Evolutionary conservation across 129 eudicot species (phyloP), one percentile per base, ranked within the genome.

Genomic region (Solidago caesia): DNA sequence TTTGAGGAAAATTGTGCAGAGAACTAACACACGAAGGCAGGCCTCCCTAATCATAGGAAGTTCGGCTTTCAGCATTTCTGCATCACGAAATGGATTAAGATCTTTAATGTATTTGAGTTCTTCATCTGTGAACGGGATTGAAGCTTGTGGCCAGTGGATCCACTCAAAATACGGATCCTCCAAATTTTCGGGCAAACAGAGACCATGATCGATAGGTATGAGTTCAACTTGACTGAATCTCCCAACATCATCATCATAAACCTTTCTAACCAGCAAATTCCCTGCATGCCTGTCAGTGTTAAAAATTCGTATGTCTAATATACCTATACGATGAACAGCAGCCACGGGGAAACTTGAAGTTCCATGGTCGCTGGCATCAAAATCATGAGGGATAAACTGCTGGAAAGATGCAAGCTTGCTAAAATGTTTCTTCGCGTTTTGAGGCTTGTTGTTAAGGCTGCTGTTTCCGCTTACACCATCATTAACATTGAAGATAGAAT

Each of bases 81-180:
- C 81, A 61, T 89, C 96, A 16, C 57, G 75, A 79, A 42, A 42
- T 16, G 96, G 98, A 53, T 90, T 88, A 48, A 92, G 98, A 7
- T 79, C 85, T 66, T 71, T n/a, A 7, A 92, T 90, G 81, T 92
- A 92, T 71, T 86, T 91, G 16, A 92, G 90, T 71, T 89, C 96
- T 44, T 87, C 96, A 14, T 90, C 98, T 2, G 96, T 82, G 68
- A 92, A 92, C 9, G 96, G 96, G n/a, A 92, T 87, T 13, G 96
- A 90, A 41, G 98, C 95, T 76, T 92, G 98, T 41, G 98, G 98
- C 96, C 96, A 92, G 27, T 92, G 98, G 62, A 92, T 88, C 98
- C 98, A 92, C 79, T 92, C 98, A 68, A 87, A 92, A 77, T 89
- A 92, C 0, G 98, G 98, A 70, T 92, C 98, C 80, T 90, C 98